These are phyloP conservation scores for Ogataea nitratoaversa DNA, from an alignment of 805 yeast genomes.

Conservation along the genomic window DNA sequence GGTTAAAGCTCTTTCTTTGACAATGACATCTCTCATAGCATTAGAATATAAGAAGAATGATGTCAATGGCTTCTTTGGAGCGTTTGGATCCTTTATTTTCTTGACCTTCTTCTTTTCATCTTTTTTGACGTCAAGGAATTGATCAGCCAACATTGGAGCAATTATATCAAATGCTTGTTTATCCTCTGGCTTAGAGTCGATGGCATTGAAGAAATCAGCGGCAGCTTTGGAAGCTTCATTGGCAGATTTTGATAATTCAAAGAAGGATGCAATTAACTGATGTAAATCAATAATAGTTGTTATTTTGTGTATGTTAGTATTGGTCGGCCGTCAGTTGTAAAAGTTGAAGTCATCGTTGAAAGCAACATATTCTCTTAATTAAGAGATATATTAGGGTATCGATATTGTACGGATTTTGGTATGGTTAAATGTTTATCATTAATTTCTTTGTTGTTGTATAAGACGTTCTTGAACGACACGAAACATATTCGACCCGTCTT, in stretches of 20 bases:
- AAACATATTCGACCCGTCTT: constrained; percentile 1
- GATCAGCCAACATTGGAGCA: constrained; percentile 34
- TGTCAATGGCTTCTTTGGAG: constrained; percentile 93
- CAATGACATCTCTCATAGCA: constrained; percentile 64
- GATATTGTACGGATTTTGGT: too few species aligned
- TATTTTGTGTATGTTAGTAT: constrained; percentile 15
- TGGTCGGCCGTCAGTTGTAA: too few species aligned
- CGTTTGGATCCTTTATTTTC: constrained; percentile 73
- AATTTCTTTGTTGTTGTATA: not conserved
- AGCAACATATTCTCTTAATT: too few species aligned
- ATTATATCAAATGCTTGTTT: constrained; percentile 21
- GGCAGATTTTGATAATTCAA: constrained; percentile 83
- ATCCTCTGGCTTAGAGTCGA: constrained; percentile 41
- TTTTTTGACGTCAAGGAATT: constrained; percentile 34
- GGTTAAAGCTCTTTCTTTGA: constrained; percentile 57
- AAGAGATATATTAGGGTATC: not conserved
- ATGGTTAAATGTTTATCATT: too few species aligned
- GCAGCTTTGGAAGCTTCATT: constrained; percentile 79
- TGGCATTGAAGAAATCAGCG: constrained; percentile 64
- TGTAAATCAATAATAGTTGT: not conserved
- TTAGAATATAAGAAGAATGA: constrained; percentile 78
- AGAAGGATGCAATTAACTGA: constrained; percentile 71
- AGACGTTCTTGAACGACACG: too few species aligned
- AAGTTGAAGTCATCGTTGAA: too few species aligned
- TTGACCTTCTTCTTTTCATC: constrained; percentile 46